Evolutionary conservation across 257 asterid species (phyloP).

Genomic region (Voacanga thouarsii): DNA sequence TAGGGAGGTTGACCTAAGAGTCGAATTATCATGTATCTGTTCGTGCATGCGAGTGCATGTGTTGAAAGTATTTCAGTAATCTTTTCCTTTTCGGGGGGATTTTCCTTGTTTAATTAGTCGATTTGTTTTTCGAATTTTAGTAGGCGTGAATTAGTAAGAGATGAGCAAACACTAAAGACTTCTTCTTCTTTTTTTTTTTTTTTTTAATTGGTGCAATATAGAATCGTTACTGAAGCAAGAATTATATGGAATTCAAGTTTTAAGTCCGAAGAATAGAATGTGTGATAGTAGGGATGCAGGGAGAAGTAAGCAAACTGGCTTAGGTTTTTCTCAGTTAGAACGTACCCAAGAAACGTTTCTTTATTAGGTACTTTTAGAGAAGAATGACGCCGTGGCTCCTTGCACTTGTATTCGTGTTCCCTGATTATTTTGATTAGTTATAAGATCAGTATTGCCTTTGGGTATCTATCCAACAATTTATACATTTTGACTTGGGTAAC

Average conservation of each 20-base stretch:
- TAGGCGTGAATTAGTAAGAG: not conserved
- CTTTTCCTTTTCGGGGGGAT: not conserved
- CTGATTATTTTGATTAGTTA: not conserved
- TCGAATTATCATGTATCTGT: not conserved
- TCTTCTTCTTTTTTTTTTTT: too few relatives aligned
- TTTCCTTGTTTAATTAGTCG: not conserved
- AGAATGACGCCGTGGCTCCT: too few relatives aligned
- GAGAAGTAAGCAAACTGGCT: not conserved
- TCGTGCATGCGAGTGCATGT: not conserved
- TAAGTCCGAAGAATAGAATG: not conserved
- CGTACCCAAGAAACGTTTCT: too few relatives aligned
- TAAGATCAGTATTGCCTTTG: not conserved
- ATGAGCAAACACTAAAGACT: not conserved
- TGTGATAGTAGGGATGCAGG: not conserved
- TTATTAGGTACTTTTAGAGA: too few relatives aligned
- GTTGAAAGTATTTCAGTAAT: not conserved
- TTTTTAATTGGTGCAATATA: not conserved
- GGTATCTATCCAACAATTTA: not conserved
- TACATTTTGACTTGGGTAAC: not conserved
- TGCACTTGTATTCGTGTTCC: not conserved
- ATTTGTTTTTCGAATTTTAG: not conserved
- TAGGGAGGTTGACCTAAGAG: not conserved
- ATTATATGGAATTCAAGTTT: not conserved
- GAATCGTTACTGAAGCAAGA: not conserved
- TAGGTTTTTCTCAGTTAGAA: not conserved